These are phyloP conservation scores for Multifurca ochricompacta DNA, from an alignment of 768 basidiomycete species.

Conservation along the genomic window DNA sequence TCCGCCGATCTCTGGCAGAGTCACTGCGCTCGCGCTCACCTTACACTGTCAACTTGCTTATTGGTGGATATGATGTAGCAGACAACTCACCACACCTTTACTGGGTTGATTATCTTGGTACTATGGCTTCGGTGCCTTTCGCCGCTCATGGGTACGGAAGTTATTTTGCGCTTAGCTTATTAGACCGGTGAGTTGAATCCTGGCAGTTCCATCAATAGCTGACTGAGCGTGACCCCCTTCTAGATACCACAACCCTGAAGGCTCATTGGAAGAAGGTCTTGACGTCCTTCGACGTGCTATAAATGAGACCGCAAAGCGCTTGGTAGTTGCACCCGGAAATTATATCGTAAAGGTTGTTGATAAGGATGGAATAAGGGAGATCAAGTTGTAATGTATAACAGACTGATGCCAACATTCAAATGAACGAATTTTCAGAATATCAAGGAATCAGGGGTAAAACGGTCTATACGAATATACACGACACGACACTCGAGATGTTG, in stretches of 20 bases:
- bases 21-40: slow-evolving; percentile 82
- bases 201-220: not conserved
- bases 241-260: slow-evolving; percentile 89
- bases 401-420: too few species aligned
- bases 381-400: slow-evolving; percentile 42
- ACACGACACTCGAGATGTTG: too few species aligned
- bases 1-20: slow-evolving; percentile 82
- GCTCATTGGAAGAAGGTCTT: slow-evolving; percentile 76
- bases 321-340: slow-evolving; percentile 69
- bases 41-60: slow-evolving; percentile 85
- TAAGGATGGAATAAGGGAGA: slow-evolving; percentile 79
- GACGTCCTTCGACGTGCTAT: slow-evolving; percentile 81
- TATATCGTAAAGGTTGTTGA: slow-evolving; percentile 92
- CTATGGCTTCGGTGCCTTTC: slow-evolving; percentile 81
- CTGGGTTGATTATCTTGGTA: slow-evolving; percentile 96
- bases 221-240: slow-evolving; percentile 1
- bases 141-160: slow-evolving; percentile 93
- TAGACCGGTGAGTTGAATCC: slow-evolving; percentile 63
- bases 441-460: too few species aligned
- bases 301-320: slow-evolving; percentile 75
- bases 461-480: too few species aligned
- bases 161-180: slow-evolving; percentile 85
- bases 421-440: too few species aligned
- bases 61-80: slow-evolving; percentile 88
- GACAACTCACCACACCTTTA: slow-evolving; percentile 68